phyloP scores from a whole-genome alignment of 139 green algal genomes.

The Chlamydomonas sphaeroides region DNA sequence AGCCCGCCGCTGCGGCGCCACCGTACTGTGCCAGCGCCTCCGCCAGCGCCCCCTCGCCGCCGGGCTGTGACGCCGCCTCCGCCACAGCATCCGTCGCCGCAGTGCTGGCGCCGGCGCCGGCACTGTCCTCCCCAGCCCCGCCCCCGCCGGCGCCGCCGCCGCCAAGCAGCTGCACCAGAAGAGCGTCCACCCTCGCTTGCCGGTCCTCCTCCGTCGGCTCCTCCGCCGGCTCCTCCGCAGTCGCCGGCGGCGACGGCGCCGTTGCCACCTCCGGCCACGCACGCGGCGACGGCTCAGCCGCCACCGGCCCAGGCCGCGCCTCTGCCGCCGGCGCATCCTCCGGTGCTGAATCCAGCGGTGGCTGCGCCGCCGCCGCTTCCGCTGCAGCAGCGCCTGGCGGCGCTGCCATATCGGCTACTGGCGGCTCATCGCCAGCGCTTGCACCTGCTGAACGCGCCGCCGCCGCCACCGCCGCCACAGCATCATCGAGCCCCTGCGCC shows the following conservation, averaged over 20 bases:
- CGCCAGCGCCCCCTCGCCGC: too few relatives aligned
- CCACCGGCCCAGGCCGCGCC: background rate
- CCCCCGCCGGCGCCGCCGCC: background rate
- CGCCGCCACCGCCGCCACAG: too few relatives aligned
- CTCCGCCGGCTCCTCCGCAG: background rate
- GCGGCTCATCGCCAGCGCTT: too few relatives aligned
- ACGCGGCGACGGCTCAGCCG: background rate
- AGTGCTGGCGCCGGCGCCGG: too few relatives aligned
- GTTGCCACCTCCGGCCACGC: background rate
- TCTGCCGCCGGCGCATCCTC: background rate
- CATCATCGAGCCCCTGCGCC: too few relatives aligned
- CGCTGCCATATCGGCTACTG: background rate
- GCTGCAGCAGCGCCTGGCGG: background rate
- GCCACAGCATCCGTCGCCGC: too few relatives aligned
- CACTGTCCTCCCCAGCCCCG: background rate
- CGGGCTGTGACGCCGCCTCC: too few relatives aligned
- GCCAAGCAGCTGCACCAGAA: slow-evolving; percentile 17
- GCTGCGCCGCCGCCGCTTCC: background rate
- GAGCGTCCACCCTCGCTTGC: slow-evolving; percentile 20
- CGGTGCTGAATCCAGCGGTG: background rate
- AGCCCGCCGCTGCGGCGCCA: too few relatives aligned
- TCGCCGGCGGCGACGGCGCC: background rate
- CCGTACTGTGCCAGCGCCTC: too few relatives aligned
- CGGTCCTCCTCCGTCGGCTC: slow-evolving; percentile 30
- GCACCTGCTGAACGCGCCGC: too few relatives aligned